Base-by-base conservation (phyloP, 2,329 filamentous ascomycete species). In the Botryotinia convoluta region DNA sequence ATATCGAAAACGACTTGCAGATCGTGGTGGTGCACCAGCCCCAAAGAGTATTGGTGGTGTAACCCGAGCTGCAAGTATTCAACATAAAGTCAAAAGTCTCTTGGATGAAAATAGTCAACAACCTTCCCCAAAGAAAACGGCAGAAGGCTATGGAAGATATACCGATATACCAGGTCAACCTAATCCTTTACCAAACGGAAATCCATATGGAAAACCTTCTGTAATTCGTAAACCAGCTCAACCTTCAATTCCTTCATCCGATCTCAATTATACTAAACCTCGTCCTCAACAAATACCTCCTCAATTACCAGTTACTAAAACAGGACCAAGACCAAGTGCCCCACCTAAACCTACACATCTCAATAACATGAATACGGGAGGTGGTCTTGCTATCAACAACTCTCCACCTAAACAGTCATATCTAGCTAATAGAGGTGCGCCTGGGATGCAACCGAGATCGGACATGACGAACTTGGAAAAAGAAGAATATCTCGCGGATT, bases 61-160 rank as follows among this genome's bases (percentile, higher is more conserved):
- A 4, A 89, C 89, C 22, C 86, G 91, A 60, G 94, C 94, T 29
- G 88, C 90, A n/a, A 93, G 91, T 39, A 99, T 99, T 78, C 94
- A 98, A 81, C 94, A 93, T 80, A 91, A 95, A 76, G 93, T 99
- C 72, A 93, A 97, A 83, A 93, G 89, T 68, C 85, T 98, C 68
- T 84, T 99, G 26, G 91, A 91, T 74, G 95, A 98, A 79, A 93
- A 92, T 59, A 89, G 90, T 78, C 90, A 86, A 76, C 85, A 89
- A 8, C 83, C 86, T 0, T 81, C 87, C 1, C 83, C 84, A 22
- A 87, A 89, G 42, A 90, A 91, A 77, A 97, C 94, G 0, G 95
- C 95, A 0, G 91, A 95, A 76, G 95, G 95, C 0, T 98, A 98
- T 81, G 96, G 96, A 12, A 91, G 91, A 74, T 98, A 93, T 81